These are phyloP conservation scores for Pisolithus tinctorius DNA, from an alignment of 768 basidiomycete genomes.

Conservation along the genomic window DNA sequence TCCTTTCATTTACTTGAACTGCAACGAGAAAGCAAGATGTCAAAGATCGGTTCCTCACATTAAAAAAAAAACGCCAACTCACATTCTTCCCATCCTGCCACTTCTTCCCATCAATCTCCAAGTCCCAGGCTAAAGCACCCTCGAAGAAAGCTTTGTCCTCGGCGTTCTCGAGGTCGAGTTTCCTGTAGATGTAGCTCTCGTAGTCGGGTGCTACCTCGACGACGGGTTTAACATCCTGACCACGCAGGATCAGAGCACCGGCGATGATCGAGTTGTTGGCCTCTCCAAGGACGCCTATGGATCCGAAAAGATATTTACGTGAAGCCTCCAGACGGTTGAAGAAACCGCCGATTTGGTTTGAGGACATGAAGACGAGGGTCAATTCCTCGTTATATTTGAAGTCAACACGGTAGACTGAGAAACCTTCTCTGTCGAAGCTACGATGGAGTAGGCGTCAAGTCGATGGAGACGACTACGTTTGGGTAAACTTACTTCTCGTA, in stretches of 20 bases:
- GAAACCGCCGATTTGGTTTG: conserved; percentile 91
- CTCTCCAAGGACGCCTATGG: conserved; percentile 83
- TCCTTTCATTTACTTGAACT: conserved; percentile 26
- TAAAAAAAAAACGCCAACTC: conserved; percentile 29
- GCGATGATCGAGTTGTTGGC: conserved; percentile 72
- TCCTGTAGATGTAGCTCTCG: conserved; percentile 81
- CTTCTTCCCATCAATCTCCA: conserved; percentile 80
- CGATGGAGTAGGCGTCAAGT: background rate
- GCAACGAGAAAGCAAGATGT: background rate
- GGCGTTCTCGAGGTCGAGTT: conserved; percentile 65
- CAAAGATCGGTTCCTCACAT: background rate
- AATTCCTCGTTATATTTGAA: conserved; percentile 97
- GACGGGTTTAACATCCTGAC: conserved; percentile 62
- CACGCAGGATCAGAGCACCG: conserved; percentile 80
- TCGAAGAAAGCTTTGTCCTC: conserved; percentile 89
- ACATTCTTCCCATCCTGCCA: conserved; percentile 91
- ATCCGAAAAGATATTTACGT: conserved; percentile 94
- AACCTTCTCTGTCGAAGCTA: conserved; percentile 85
- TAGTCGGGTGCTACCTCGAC: conserved; percentile 83
- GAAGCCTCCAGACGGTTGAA: conserved; percentile 98
- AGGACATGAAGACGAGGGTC: conserved; percentile 89
- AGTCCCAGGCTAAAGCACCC: conserved; percentile 89
- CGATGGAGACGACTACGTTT: background rate
- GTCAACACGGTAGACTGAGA: conserved; percentile 86
- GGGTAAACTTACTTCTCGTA: conserved; percentile 70